Conservation (phyloP, 306 rosid species). For the Cercis canadensis region DNA sequence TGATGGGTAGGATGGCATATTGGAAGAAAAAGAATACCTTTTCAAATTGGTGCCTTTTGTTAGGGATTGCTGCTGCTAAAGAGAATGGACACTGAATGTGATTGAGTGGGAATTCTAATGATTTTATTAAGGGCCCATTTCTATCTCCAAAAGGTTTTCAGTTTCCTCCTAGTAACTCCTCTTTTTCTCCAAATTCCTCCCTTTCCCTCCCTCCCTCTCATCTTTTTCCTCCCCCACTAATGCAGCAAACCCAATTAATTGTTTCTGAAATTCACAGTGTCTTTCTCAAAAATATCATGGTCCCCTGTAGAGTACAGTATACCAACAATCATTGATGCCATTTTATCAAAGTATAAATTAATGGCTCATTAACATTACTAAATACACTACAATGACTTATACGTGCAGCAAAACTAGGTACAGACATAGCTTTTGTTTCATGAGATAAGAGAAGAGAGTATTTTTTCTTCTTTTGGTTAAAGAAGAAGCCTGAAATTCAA, state of each 20-base stretch:
- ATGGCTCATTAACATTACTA: background rate
- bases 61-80: constrained; percentile 43
- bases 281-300: constrained; percentile 12
- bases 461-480: constrained; percentile 4
- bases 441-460: constrained; percentile 5
- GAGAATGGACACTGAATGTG: constrained; percentile 63
- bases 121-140: constrained; percentile 49
- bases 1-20: constrained; percentile 28
- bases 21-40: constrained; percentile 7
- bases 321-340: constrained; percentile 2
- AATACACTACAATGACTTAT: constrained; percentile 3
- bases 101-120: constrained; percentile 67
- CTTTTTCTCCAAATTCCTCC: constrained; percentile 13
- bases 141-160: constrained; percentile 31
- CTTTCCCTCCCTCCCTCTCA: constrained; percentile 33
- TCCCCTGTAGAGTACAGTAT: constrained; percentile 4
- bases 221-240: constrained; percentile 15
- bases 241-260: constrained; percentile 21
- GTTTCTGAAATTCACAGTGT: constrained; percentile 12
- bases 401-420: background rate
- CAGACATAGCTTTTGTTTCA: too few species aligned
- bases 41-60: constrained; percentile 38
- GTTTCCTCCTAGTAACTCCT: constrained; percentile 36
- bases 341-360: background rate
- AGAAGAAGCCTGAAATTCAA: constrained; percentile 17